Evolutionary conservation across 2,329 filamentous ascomycete species (phyloP), one percentile per base, ranked within the genome.

Genomic region (Thelonectria blattea): DNA sequence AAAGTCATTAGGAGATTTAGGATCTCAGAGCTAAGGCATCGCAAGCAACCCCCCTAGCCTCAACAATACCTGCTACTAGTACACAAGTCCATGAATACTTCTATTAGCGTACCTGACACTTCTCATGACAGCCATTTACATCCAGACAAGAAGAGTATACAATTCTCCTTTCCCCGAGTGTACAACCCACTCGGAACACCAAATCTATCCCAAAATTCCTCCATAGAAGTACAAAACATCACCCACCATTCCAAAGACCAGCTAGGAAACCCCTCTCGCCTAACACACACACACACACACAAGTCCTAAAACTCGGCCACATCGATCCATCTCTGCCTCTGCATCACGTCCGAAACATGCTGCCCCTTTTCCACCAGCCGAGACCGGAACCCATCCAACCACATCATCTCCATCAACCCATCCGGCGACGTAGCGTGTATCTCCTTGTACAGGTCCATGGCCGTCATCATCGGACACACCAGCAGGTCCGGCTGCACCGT

Each of bases 401-500:
- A 84, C 61, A 81, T 68, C 12, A 81, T 65, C 69, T 83, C 82
- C 30, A 81, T 68, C 24, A 79, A 63, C 3, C 77, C 79, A 27
- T 81, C 78, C 46, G 78, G 76, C 3, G 75, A 75, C 7, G 71
- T 65, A 8, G 72, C 68, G 53, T 77, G 75, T 48, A 80, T 72
- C 7, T 75, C 74, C 22, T 71, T 72, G 63, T 79, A 84, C 37
- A 80, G 77, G n/a, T 76, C 70, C 62, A 78, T 70, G 1, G 77
- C 80, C 14, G 80, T 74, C 8, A 70, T 73, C 69, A 84, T 74
- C 3, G 81, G 80, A 11, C 75, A 75, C 9, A 75, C 68, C 15
- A 84, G 65, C 64, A 82, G 63, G 61, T 83, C 81, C 2, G 81
- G 81, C 71, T 83, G 81, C 14, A 74, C 74, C 1, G 77, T 81